Base-by-base conservation (phyloP, 345 rosid genomes). In the Sonneratia caseolaris region DNA sequence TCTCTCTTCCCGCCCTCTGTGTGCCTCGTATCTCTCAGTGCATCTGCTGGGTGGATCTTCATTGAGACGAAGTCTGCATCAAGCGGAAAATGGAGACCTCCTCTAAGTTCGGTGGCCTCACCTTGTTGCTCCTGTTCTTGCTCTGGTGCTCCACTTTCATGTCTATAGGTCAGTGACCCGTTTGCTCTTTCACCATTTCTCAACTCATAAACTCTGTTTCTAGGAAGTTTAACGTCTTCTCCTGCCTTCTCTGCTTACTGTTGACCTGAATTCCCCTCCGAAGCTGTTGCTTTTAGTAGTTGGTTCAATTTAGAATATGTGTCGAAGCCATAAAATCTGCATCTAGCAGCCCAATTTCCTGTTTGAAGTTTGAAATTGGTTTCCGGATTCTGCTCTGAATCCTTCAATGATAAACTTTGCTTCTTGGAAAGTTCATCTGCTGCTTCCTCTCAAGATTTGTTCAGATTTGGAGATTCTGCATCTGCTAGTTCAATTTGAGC, bases 71-170 rank as follows among this genome's bases (percentile, higher is more conserved):
- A 64, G 5, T 16, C 64, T 67, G 36, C 73, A 47, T 49, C 73
- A 8, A n/a, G 49, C 4, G 38, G 38, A 27, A 11, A 36, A 92
- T 88, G 96, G 91, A 85, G 72, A 68, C 81, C 66, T 73, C 83
- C 78, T 0, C 83, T 36, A 90, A 81, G 80, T 76, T 82, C 76
- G 65, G 80, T 51, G 72, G 84, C 75, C 78, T 81, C 24, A 43
- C 76, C 55, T 3, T 80, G 32, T 70, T 77, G 56, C 66, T 86
- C 64, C 68, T 82, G 12, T 81, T 91, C 81, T 77, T 87, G 80
- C 81, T 93, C 73, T 91, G 83, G 72, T 87, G 76, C 78, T 84
- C 82, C 69, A 76, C 82, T 76, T 80, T 87, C 80, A 86, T 88
- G 73, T 85, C 89, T 42, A 80, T 91, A 73, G 98, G 98, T 89